phyloP scores from a whole-genome alignment of 148 eudicot genomes.

The Vaccinium macrocarpon region DNA sequence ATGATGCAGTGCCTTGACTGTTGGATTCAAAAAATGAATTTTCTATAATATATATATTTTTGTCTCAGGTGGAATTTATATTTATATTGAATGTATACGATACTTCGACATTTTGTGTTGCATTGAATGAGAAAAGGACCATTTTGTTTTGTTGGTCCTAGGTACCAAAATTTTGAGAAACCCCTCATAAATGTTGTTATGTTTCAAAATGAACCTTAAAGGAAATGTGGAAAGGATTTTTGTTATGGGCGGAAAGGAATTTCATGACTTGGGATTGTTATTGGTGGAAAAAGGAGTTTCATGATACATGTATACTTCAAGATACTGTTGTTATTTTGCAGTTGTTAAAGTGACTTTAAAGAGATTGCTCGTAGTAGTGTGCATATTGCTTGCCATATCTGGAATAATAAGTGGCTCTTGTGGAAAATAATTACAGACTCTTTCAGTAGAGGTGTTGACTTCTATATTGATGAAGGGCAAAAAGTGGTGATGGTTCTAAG shows the following conservation, averaged over 20 bases:
- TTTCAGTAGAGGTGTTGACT: background rate
- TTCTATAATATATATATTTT: background rate
- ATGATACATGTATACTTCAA: background rate
- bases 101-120: background rate
- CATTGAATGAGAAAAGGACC: background rate
- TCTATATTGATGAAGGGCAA: background rate
- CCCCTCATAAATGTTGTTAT: background rate
- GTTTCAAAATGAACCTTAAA: background rate
- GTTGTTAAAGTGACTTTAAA: too few species aligned
- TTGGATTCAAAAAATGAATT: background rate
- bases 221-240: background rate
- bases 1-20: background rate
- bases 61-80: background rate
- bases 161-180: background rate
- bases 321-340: background rate
- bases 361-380: background rate
- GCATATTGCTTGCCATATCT: background rate
- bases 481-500: background rate
- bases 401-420: background rate
- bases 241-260: background rate
- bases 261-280: background rate
- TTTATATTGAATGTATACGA: background rate
- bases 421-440: background rate
- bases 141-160: background rate
- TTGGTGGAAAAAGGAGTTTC: background rate